Conservation (phyloP, 2,329 filamentous ascomycete genomes). For the Diaporthe vaccinii region DNA sequence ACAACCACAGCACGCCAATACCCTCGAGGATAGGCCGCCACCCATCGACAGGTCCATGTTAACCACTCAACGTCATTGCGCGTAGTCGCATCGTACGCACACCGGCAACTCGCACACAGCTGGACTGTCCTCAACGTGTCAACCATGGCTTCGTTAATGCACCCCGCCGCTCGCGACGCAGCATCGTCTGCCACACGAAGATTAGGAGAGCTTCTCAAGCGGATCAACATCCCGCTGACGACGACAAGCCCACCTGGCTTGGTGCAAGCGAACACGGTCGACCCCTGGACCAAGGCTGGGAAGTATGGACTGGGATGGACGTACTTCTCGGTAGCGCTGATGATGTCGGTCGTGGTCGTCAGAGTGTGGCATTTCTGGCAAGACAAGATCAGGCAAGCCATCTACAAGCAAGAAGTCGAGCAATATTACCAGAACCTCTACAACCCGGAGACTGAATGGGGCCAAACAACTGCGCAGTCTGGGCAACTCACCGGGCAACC, state of each 20-base stretch:
- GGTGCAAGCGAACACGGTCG: conserved; percentile 73
- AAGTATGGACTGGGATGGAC: conserved; percentile 92
- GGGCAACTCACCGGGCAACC: conserved; percentile 49
- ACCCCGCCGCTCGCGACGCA: conserved; percentile 50
- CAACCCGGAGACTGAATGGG: conserved; percentile 63
- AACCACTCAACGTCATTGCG: conserved; percentile 33
- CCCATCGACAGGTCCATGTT: conserved; percentile 24
- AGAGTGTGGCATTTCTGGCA: conserved; percentile 92
- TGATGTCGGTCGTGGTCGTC: conserved; percentile 75
- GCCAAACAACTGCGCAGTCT: conserved; percentile 61
- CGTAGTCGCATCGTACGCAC: conserved; percentile 34
- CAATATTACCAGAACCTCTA: conserved; percentile 71
- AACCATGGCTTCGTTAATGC: conserved; percentile 57
- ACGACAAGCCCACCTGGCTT: conserved; percentile 72
- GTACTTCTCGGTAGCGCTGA: conserved; percentile 84
- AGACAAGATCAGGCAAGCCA: conserved; percentile 90
- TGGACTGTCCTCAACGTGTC: conserved; percentile 39
- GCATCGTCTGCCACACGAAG: conserved; percentile 51
- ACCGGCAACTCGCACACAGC: conserved; percentile 29
- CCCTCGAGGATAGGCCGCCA: background rate
- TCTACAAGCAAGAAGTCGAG: conserved; percentile 86
- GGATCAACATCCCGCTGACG: conserved; percentile 72
- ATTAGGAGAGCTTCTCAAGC: conserved; percentile 60
- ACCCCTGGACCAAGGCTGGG: conserved; percentile 85
- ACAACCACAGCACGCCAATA: conserved; percentile 2